Percentiles rank a stretch among this genome's conserved stretches.
Evolutionary conservation across 148 eudicot species (phyloP).

Genomic region (Mesembryanthemum crystallinum): DNA sequence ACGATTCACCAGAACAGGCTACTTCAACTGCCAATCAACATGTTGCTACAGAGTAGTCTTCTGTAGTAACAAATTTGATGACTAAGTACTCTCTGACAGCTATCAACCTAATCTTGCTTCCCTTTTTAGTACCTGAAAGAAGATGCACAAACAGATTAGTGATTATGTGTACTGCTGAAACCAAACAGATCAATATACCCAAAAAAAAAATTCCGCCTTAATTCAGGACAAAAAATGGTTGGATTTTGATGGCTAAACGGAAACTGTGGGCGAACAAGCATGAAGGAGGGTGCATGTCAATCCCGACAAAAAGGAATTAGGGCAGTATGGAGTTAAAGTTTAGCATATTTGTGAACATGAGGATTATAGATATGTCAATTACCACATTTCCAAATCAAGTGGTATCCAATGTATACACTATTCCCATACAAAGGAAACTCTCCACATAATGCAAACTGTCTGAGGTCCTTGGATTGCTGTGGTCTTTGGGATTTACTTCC

Average conservation of each 20-base stretch:
- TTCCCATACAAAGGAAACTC: no score
- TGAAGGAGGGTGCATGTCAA: neutral
- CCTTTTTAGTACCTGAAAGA: constrained; percentile 65
- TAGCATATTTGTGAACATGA: neutral
- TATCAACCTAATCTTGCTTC: constrained; percentile 78
- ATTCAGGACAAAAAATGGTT: neutral
- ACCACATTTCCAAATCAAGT: neutral
- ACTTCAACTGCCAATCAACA: constrained; percentile 6
- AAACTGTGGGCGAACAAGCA: neutral
- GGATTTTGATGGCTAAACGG: no score
- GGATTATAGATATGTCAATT: no score
- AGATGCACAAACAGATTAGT: constrained; percentile 9
- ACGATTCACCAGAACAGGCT: neutral
- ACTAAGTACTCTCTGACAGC: neutral
- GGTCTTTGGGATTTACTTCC: neutral
- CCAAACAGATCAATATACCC: no score
- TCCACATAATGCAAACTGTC: neutral
- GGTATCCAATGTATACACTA: neutral
- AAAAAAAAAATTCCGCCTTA: no score
- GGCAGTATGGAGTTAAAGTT: neutral
- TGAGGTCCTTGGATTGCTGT: neutral
- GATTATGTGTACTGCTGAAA: no score
- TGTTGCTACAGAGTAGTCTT: neutral
- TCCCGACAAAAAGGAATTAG: neutral
- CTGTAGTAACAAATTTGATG: neutral